Base-by-base conservation (phyloP, 2,329 filamentous ascomycete genomes). In the Aspergillus pseudoglaucus region DNA sequence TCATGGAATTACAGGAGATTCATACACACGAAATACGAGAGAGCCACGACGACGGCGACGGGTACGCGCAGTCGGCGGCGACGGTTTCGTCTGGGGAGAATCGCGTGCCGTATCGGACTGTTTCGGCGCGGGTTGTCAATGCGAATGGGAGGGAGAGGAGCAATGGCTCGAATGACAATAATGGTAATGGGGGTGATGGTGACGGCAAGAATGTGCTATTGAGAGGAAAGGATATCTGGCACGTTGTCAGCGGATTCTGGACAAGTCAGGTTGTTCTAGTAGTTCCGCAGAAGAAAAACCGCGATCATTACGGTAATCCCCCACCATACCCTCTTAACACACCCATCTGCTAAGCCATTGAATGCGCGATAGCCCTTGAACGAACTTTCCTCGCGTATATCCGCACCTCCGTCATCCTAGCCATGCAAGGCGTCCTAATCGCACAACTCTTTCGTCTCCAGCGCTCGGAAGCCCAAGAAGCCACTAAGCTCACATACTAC, bases 241-340 rank as follows among this genome's bases (percentile, higher is more conserved):
- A 22, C 76, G 81, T 55, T 88, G 90, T 71, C 73, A 82, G 48
- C 81, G 91, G 60, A 80, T 97, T 38, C 93, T 98, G 69, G 88
- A 85, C 53, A 84, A 95, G 68, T n/a, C 49, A 70, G 53, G 62
- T 72, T 6, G 61, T 59, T 4, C 42, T 71, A 52, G 65, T 61
- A 0, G 68, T 72, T 12, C 53, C 66, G 9, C 66, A 69, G 44
- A 68, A 68, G 49, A 66, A 59, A 22, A 71, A 71, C 53, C 61
- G 69, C 3, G 69, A 72, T 55, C 64, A 72, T 56, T 68, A 67
- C 47, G 69, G 69, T 72, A 53, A 18, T 18, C 33, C n/a, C 33
- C 33, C 5, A 4, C n/a, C 3, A 12, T 5, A 4, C 1, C 9
- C 25, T 4, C 10, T 30, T 30, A 4, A 30, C 3, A 12, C 12